A percentile compares a stretch with the other conserved stretches of the same genome.
These are phyloP conservation scores for Geotrichum reessii DNA, from an alignment of 1,139 yeast species.

Conservation along the genomic window DNA sequence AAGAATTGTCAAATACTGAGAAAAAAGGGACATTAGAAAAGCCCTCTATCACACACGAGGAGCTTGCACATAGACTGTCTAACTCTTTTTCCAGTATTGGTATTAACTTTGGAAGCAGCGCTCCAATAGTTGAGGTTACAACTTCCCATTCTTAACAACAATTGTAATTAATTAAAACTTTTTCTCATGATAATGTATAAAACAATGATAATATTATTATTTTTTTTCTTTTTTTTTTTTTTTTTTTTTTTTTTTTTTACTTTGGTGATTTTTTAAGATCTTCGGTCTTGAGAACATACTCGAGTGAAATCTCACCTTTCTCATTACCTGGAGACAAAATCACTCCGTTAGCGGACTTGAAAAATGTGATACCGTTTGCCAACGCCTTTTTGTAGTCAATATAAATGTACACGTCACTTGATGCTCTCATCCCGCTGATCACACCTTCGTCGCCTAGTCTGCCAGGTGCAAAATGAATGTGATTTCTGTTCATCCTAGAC, in stretches of 20 bases:
- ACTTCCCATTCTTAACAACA: conserved; percentile 11
- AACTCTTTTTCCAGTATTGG: conserved; percentile 17
- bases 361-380: conserved; percentile 49
- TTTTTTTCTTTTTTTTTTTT: too few species aligned
- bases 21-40: background rate
- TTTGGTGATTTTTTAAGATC: background rate
- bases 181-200: background rate
- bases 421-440: conserved; percentile 67
- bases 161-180: background rate
- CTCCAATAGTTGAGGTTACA: conserved; percentile 19
- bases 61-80: conserved; percentile 14
- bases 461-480: conserved; percentile 70
- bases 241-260: too few species aligned
- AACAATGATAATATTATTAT: background rate
- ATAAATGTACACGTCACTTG: conserved; percentile 56
- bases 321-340: conserved; percentile 59
- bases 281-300: conserved; percentile 40
- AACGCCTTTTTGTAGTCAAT: conserved; percentile 50
- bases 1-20: background rate
- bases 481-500: conserved; percentile 67
- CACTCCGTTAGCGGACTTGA: conserved; percentile 66
- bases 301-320: conserved; percentile 47
- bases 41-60: conserved; percentile 7
- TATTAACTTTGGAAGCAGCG: conserved; percentile 18
- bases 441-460: conserved; percentile 38